Evolutionary conservation across 345 rosid species (phyloP), one percentile per base, ranked within the genome.

Genomic region (Hevea brasiliensis): DNA sequence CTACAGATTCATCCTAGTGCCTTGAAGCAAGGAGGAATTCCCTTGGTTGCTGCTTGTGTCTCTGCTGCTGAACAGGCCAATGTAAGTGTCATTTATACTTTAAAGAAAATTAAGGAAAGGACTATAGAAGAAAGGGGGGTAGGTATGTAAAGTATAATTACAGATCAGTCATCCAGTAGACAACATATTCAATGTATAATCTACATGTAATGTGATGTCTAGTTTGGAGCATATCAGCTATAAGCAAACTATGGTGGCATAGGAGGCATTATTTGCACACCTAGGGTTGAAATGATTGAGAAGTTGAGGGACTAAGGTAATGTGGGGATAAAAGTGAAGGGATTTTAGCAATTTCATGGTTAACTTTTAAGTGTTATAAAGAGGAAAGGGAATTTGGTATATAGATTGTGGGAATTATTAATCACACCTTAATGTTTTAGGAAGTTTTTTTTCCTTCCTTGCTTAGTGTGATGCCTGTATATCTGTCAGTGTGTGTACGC

Each of bases 1-100:
- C 58, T 77, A 64, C 85, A 94, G 98, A 87, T 94, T 76, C 97
- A 94, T 85, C 97, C 98, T 47, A 81, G 95, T 68, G 94, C 95
- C 64, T 80, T 92, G 70, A 92, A 89, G 84, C 87, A 87, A 61
- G 97, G 97, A 71, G 97, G 97, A 61, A 70, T 85, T 80, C 92
- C 93, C 42, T 74, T 94, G 82, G 90, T 94, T 81, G 83, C 97
- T 47, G 87, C 93, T 76, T 94, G 98, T 83, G 79, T 90, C 72
- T 84, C 95, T 53, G 94, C 97, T 53, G 97, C 92, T 45, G 87
- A 92, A 80, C 90, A 84, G 68, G 92, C 98, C 77, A 89, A 80
- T 71, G 97, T 94, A 87, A 86, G 90, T 83, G 67, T 37, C 61
- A 11, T 58, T 76, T 70, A 13, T 26, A 17, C 24, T 24, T 42